Base-by-base conservation (phyloP, 2,329 filamentous ascomycete genomes). In the Xylariaceae sp. region DNA sequence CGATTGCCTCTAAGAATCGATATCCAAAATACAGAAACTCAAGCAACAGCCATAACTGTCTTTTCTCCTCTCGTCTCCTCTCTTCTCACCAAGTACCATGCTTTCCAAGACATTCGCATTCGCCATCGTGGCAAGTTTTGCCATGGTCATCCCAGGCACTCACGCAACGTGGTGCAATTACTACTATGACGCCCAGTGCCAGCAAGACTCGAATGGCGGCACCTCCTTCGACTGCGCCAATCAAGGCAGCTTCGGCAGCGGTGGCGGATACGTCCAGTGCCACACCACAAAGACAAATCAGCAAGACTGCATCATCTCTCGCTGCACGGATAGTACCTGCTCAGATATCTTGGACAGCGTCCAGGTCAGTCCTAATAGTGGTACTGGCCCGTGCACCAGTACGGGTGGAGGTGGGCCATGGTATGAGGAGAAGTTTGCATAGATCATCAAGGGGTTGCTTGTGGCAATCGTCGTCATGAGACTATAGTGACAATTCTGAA, bases 211-310 rank as follows among this genome's bases (percentile, higher is more conserved):
- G 14, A 41, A 41, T 29, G 23, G 27, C 39, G 39, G 20, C n/a
- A 33, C 27, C n/a, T 41, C 39, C n/a, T 41, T 41, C 25, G 39
- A 41, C 23, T 41, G 39, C 39, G 39, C 39, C 39, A 41, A 41
- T 27, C 23, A 32, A 16, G 39, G 23, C 39, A 41, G 39, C 39
- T 41, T 41, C 23, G 39, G 39, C 27, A 33, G 39, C 39, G 39
- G 39, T 29, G 39, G 39, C 17, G 19, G 25, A 22, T 41, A 41
- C 39, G 39, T 41, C 23, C 39, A 41, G 19, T 41, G 39, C 39
- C 39, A 41, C 39, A 22, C 39, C 22, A 41, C 39, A 32, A 41
- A 41, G 39, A 29, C 22, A 20, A 41, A 41, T 27, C 39, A 41
- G 39, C 39, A 33, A 11, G 17, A 32, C 23, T 41, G 39, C 39